Percentiles rank a stretch among this genome's conserved stretches.
These are phyloP conservation scores for Persicaria tinctoria DNA, from an alignment of 148 eudicot genomes.

Conservation along the genomic window DNA sequence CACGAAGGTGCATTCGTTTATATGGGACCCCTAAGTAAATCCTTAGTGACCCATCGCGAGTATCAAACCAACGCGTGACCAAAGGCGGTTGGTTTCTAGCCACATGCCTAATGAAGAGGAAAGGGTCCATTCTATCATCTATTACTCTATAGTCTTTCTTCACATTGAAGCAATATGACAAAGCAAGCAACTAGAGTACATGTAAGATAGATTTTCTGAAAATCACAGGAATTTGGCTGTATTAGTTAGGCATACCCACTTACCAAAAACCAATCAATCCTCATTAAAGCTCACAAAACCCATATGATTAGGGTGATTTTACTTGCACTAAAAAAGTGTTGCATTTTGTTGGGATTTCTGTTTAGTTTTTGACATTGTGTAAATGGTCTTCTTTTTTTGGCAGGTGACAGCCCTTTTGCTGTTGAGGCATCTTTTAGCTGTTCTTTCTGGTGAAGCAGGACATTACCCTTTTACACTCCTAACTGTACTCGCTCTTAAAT, in stretches of 20 bases:
- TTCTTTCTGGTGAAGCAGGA: conserved; percentile 29
- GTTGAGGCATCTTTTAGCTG: conserved; percentile 43
- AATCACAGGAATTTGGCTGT: neutral
- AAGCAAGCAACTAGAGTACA: neutral
- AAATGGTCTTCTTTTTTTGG: conserved; percentile 5
- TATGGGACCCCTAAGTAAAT: no score
- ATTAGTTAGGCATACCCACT: conserved; percentile 6
- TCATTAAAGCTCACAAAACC: neutral
- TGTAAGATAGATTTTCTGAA: neutral
- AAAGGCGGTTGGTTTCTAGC: neutral
- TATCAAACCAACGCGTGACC: no score
- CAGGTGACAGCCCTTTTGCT: conserved; percentile 61
- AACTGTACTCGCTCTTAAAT: conserved; percentile 50
- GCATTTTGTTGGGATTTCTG: neutral
- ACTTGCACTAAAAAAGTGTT: no score
- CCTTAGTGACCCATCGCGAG: no score
- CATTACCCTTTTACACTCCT: conserved; percentile 58
- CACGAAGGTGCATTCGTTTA: no score
- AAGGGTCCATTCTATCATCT: neutral
- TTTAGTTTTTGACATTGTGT: neutral
- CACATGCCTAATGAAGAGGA: neutral
- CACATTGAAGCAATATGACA: neutral
- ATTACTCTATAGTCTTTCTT: neutral
- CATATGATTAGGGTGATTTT: neutral
- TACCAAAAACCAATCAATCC: neutral